Conservation (phyloP, 176 grass and related monocot genomes). For the Pharus latifolius region DNA sequence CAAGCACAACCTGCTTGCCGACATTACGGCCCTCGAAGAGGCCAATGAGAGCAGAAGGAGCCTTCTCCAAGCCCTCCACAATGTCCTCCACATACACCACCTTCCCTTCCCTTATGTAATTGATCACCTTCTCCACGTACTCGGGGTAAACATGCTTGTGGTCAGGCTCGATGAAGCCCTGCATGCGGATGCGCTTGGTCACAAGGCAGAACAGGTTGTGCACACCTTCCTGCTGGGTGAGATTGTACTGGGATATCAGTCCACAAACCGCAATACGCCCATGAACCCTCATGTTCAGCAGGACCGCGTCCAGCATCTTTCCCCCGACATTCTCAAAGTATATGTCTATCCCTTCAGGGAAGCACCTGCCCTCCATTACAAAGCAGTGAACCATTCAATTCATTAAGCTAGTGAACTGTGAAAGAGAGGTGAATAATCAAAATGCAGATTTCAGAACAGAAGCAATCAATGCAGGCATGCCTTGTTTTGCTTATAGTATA, state of each 20-base stretch:
- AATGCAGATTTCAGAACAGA: no score
- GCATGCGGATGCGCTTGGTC: slow-evolving; percentile 29
- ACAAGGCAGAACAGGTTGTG: slow-evolving; percentile 31
- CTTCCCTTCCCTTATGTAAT: slow-evolving; percentile 36
- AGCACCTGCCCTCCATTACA: slow-evolving; percentile 2
- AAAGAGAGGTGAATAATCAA: no score
- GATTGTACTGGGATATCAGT: slow-evolving; percentile 73
- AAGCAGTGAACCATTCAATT: no score
- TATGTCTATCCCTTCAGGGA: slow-evolving; percentile 76
- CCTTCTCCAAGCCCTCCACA: slow-evolving; percentile 39
- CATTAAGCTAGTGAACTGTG: no score
- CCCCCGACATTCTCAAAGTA: slow-evolving; percentile 94
- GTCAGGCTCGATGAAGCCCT: slow-evolving; percentile 47
- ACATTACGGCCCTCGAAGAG: slow-evolving; percentile 60
- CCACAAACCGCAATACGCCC: slow-evolving; percentile 62
- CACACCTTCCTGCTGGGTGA: slow-evolving; percentile 30
- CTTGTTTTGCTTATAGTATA: no score
- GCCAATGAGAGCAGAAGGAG: slow-evolving; percentile 36
- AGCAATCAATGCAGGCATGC: no score
- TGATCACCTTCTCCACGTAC: slow-evolving; percentile 29
- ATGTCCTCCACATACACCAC: slow-evolving; percentile 49
- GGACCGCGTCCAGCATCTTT: slow-evolving; percentile 55
- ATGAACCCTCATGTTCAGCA: slow-evolving; percentile 46
- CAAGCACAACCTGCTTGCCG: slow-evolving; percentile 56
- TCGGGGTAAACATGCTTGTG: slow-evolving; percentile 35